Base-by-base conservation (phyloP, 306 rosid species). In the Hippophae gyantsensis region DNA sequence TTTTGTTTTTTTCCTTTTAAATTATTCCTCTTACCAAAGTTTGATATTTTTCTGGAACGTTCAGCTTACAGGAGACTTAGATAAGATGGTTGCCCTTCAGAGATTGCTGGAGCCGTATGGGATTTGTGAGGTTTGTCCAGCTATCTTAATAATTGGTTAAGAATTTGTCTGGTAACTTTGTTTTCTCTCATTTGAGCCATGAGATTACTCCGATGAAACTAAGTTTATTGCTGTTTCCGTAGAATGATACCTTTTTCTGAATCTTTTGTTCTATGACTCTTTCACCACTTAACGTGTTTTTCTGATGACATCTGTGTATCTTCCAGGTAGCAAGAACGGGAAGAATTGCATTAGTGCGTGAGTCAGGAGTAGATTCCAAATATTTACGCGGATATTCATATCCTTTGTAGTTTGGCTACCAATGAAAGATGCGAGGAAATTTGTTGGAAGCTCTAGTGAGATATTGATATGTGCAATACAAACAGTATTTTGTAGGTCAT, bases 51-150 rank as follows among this genome's bases (percentile, higher is more conserved):
- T 23, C 44, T 43, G 45, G 13, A 14, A 43, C 38, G 54, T 67
- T 47, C 76, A 87, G 95, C 87, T 87, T 54, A 82, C 95, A 0
- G 95, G 95, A 78, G 93, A 84, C 73, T 65, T 87, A 69, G 66
- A 87, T 79, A 87, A 87, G 81, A 87, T 87, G 89, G 89, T 87
- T 78, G 95, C 95, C n/a, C 69, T 87, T 62, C 95, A 87, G 69
- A 80, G 95, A 63, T 50, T 84, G 70, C 72, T 87, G 47, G 95
- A 87, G 71, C 93, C 93, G 18, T 87, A 78, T 59, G 95, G 93
- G 63, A 87, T 87, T 72, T 87, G 95, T 60, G 95, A 87, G 95
- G 95, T 87, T 61, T 69, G 93, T 82, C 13, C 58, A 62, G 40
- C 56, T 55, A 62, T 56, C 62, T 51, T 54, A 60, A 10, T 8